Base-by-base conservation (phyloP, 148 eudicot species). In the Simmondsia chinensis region DNA sequence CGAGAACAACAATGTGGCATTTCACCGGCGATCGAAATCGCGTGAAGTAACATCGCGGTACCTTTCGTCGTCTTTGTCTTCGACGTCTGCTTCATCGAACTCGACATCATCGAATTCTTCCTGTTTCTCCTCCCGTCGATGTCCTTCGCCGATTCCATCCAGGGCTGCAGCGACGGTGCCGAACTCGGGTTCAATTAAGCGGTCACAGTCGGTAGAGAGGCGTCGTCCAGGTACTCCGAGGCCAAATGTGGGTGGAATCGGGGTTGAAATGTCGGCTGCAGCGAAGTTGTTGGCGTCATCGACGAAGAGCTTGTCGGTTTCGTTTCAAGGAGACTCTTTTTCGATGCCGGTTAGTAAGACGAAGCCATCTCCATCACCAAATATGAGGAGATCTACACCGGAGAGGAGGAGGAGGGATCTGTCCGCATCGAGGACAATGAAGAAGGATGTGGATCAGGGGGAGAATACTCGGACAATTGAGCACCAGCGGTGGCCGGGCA, bases 241-340 rank as follows among this genome's bases (percentile, higher is more conserved):
- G 46, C 44, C 60, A 17, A 38, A 4, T 33, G 28, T 27, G 10
- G 52, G 43, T 2, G 27, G 26, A 1, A 47, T 25, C 39, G 38
- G 53, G 19, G 59, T 52, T 3, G 68, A 66, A 41, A 56, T 72
- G 42, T 54, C 73, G 15, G 20, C 63, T 7, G 75, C 82, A 2
- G 79, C 76, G 33, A 80, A 67, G 72, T 8, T 66, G 36, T 24
- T 80, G 58, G 52, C 71, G 35, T 53, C 64, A 18, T 66, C 81
- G 40, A 43, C 50, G 47, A 64, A 79, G 76, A 73, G 77, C 38
- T 42, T 77, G 49, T 77, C 96, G 16, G 79, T 68, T 23, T 88
- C 94, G 39, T 88, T 83, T 60, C 96, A 83, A 47, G 94, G 94
- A 2, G 76, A 71, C 51, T 60, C 81, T 57, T 64, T 50, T 53